Evolutionary conservation across 352 stramenopile genomes (phyloP), one percentile per base, ranked within the genome.

Genomic region (Phytopythium chamaehyphon): DNA sequence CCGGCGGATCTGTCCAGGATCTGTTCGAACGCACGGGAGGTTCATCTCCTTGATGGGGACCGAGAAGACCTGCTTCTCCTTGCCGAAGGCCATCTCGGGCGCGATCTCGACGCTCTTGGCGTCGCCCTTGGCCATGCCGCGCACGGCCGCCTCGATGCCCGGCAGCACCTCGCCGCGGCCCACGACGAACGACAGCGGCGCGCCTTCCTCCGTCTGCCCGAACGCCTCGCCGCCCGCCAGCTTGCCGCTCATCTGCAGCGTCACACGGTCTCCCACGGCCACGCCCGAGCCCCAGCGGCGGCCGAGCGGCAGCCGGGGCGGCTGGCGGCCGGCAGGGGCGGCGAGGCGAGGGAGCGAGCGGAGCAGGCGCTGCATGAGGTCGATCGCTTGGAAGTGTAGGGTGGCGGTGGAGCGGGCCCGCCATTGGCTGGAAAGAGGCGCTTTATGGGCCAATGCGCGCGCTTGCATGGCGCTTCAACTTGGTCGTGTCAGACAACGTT

Each of bases 11-110:
- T n/a, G n/a, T n/a, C n/a, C n/a, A n/a, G n/a, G n/a, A n/a, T n/a
- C n/a, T n/a, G n/a, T n/a, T n/a, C n/a, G n/a, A 16, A 24, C 61
- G n/a, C 57, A 82, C 52, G 73, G 66, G 21, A 93, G 59, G 49
- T 89, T 83, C 57, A 93, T 76, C 57, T 90, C 62, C 59, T 83
- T 74, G 47, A 84, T 72, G 35, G 77, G 77, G 22, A 93, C 74
- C 36, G 75, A 69, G 42, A 84, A 54, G 51, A 87, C 65, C 57
- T 87, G 68, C 57, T 86, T 82, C 21, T 76, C 63, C 22, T 59
- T 58, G 40, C 81, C 83, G 45, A 92, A 94, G 18, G 79, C 81
- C 61, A 86, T 68, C 7, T 60, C 78, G 2, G 83, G 75, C 9
- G 68, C 54, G 55, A 94, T 78, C 50, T 81, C 64, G 22, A 86